These are phyloP conservation scores for Penicillium sp. DNA, from an alignment of 2,329 filamentous ascomycete species.

Conservation along the genomic window DNA sequence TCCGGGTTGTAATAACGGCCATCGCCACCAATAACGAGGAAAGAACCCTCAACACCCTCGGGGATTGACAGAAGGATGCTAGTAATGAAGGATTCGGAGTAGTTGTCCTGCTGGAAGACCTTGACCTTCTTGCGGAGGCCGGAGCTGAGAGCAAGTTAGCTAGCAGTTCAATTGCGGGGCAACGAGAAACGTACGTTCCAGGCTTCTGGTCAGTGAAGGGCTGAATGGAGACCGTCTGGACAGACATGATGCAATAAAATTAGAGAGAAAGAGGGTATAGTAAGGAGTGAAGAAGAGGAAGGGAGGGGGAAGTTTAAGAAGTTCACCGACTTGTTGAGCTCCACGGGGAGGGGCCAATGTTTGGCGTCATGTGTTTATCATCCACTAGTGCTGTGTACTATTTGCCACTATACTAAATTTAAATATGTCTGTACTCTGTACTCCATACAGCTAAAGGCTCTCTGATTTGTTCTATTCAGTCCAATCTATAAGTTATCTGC, in stretches of 20 bases:
- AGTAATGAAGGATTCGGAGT: conserved; percentile 92
- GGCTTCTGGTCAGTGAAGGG: conserved; percentile 97
- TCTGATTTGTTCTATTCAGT: background rate
- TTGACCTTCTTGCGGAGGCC: conserved; percentile 99
- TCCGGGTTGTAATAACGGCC: conserved; percentile 97
- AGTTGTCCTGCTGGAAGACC: conserved; percentile 92
- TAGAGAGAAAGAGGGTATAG: background rate
- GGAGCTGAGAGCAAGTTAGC: conserved; percentile 59
- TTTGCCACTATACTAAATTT: background rate
- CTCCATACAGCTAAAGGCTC: background rate
- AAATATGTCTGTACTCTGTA: background rate
- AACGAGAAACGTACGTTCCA: conserved; percentile 74
- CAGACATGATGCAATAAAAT: conserved; percentile 7
- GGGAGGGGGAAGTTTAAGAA: conserved; percentile 7
- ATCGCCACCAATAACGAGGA: conserved; percentile 95
- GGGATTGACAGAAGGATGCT: conserved; percentile 95
- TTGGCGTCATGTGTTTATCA: conserved; percentile 28
- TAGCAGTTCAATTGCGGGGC: background rate
- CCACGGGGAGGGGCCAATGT: conserved; percentile 15
- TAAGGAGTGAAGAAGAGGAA: conserved; percentile 8
- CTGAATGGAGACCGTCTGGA: conserved; percentile 65
- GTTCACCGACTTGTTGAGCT: conserved; percentile 27
- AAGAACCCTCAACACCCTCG: conserved; percentile 81
- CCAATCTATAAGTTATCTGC: background rate
- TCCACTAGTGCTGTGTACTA: conserved; percentile 9